Base-by-base conservation (phyloP, 2,329 filamentous ascomycete species). In the Huntiella abstrusa region DNA sequence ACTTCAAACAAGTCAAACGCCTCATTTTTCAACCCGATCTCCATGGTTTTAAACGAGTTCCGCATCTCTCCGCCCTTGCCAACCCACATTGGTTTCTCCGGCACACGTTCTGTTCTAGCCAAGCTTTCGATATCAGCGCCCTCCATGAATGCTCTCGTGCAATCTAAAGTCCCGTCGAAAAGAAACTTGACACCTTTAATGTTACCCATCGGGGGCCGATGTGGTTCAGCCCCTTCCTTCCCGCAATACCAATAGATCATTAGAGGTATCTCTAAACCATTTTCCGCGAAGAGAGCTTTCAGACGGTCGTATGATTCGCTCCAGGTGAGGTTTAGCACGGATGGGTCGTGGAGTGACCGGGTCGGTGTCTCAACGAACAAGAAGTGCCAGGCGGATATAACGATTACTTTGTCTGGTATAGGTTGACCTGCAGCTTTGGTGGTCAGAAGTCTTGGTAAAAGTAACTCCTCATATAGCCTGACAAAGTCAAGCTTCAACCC, bases 321-420 rank as follows among this genome's bases (percentile, higher is more conserved):
- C 12, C 8, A 12, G 10, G 22, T 28, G n/a, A 13, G 33, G 11
- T 11, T 11, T 11, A 35, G n/a, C 3, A 35, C 33, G 11, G 10
- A 11, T 17, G 10, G 10, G 2, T 11, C 11, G n/a, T 13, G 10
- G 4, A 35, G 11, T 13, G n/a, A 6, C 4, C 19, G 37, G 8
- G n/a, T 12, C 10, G 8, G 10, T 4, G 17, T 11, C 11, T 3
- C 7, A 4, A 12, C 16, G 16, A 16, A 16, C 11, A 51, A 77
- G 56, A 54, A 77, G 77, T 39, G 76, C 70, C 73, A 77, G 76
- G 54, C 76, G 72, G 39, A 62, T 68, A 53, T 77, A 76, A 32
- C 77, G 67, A 77, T 75, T n/a, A 77, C 55, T 3, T 68, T 67
- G 58, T 74, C 75, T n/a, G 76, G 65, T 72, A 77, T 17, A 17